Conservation (phyloP, 2,329 filamentous ascomycete species). For the Aureobasidium sp. region DNA sequence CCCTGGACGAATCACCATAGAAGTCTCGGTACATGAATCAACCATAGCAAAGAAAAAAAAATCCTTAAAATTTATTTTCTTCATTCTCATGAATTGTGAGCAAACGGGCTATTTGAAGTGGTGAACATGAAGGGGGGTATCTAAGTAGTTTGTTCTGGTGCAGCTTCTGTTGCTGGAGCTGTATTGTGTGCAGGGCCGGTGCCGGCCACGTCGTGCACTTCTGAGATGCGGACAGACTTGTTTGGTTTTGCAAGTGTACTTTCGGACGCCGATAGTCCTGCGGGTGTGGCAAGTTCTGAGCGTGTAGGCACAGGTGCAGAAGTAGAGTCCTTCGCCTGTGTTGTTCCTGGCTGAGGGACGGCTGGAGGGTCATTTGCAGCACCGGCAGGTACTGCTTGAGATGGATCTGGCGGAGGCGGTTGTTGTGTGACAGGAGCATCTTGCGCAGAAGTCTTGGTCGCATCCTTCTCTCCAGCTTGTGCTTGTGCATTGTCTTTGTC, state of each 20-base stretch:
- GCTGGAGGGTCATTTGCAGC: not conserved
- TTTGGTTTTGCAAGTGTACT: not conserved
- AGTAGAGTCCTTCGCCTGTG: not conserved
- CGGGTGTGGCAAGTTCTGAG: not conserved
- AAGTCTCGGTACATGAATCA: slow-evolving; percentile 20
- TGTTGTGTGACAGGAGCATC: not conserved
- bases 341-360: not conserved
- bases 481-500: slow-evolving; percentile 8
- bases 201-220: not conserved
- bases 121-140: not conserved
- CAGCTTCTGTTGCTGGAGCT: not conserved
- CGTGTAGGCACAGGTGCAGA: not conserved
- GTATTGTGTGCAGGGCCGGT: not conserved
- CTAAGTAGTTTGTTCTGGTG: slow-evolving; percentile 1
- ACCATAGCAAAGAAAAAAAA: no score
- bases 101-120: not conserved
- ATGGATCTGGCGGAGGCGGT: not conserved
- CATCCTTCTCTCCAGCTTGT: not conserved
- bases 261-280: not conserved
- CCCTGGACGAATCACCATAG: slow-evolving; percentile 20
- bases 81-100: not conserved
- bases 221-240: slow-evolving; percentile 13
- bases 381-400: not conserved
- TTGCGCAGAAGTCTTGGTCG: not conserved
- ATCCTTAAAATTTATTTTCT: not conserved